phyloP scores from a whole-genome alignment of 345 rosid species.

The Combretum micranthum region DNA sequence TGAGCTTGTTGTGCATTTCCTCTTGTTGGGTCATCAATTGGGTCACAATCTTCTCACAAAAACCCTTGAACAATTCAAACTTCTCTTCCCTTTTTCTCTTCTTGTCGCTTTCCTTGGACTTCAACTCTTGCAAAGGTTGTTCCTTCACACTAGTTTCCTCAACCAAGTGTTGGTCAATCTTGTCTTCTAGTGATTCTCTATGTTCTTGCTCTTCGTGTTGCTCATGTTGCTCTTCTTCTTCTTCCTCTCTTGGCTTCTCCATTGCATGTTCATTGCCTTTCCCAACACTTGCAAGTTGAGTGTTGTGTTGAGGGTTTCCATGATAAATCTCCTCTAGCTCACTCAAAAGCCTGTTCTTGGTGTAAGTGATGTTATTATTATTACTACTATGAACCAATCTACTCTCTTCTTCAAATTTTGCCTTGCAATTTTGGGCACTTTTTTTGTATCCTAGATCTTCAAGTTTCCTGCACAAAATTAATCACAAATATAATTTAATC shows the following conservation, averaged over 20 bases:
- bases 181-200: neutral
- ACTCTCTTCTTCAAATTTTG: conserved; percentile 88
- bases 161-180: conserved; percentile 1
- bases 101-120: conserved; percentile 17
- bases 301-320: conserved; percentile 11
- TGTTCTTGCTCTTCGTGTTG: conserved; percentile 13
- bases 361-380: conserved; percentile 38
- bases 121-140: too few species aligned
- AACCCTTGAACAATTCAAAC: conserved; percentile 56
- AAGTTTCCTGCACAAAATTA: conserved; percentile 57
- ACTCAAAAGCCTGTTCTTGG: conserved; percentile 43
- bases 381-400: conserved; percentile 15
- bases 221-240: conserved; percentile 20
- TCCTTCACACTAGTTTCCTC: conserved; percentile 16
- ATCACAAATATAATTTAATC: too few species aligned
- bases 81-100: conserved; percentile 36
- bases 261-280: conserved; percentile 24
- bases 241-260: conserved; percentile 28
- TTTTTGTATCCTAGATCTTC: conserved; percentile 82
- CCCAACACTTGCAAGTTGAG: neutral
- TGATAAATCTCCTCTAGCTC: conserved; percentile 65
- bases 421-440: conserved; percentile 82
- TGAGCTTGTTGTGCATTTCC: conserved; percentile 63
- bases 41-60: conserved; percentile 63
- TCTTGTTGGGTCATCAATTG: conserved; percentile 68